Conservation (phyloP, 1,284 basidiomycete species). For the Microstroma glucosiphilum region DNA sequence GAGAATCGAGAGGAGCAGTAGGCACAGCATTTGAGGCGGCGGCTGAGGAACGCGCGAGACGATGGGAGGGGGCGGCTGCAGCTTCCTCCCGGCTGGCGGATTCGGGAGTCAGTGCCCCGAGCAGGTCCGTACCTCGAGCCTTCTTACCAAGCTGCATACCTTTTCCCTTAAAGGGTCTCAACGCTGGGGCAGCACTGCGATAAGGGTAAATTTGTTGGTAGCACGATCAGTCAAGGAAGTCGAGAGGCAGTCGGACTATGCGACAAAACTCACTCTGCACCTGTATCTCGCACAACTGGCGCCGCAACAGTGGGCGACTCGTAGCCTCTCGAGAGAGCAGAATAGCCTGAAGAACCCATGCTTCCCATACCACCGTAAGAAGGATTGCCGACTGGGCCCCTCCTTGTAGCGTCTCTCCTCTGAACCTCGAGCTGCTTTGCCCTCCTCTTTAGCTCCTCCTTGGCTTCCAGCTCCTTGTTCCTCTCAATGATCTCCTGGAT, state of each 20-base stretch:
- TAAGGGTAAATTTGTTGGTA: conserved; percentile 7
- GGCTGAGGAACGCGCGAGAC: conserved; percentile 54
- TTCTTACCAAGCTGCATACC: conserved; percentile 99
- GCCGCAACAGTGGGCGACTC: conserved; percentile 34
- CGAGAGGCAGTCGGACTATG: not conserved
- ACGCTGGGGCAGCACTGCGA: conserved; percentile 22
- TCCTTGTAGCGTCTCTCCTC: conserved; percentile 58
- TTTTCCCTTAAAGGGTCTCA: conserved; percentile 80
- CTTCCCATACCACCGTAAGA: conserved; percentile 4
- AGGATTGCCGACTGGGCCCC: conserved; percentile 25
- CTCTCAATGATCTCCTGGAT: conserved; percentile 98
- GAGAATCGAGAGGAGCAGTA: conserved; percentile 36
- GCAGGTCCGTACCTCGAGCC: conserved; percentile 73
- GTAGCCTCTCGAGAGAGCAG: conserved; percentile 24
- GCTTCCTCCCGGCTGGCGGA: conserved; percentile 22
- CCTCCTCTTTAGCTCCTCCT: conserved; percentile 95
- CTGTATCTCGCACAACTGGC: conserved; percentile 25
- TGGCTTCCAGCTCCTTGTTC: conserved; percentile 99
- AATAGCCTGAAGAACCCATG: conserved; percentile 18
- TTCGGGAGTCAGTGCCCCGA: conserved; percentile 70
- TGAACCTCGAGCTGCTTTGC: conserved; percentile 99
- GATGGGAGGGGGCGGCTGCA: conserved; percentile 53
- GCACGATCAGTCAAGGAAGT: not conserved
- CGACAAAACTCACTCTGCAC: conserved; percentile 5
- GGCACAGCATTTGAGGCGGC: conserved; percentile 54